Evolutionary conservation across 306 rosid genomes (phyloP), one percentile per base, ranked within the genome.

Genomic region (Nissolia schottii): DNA sequence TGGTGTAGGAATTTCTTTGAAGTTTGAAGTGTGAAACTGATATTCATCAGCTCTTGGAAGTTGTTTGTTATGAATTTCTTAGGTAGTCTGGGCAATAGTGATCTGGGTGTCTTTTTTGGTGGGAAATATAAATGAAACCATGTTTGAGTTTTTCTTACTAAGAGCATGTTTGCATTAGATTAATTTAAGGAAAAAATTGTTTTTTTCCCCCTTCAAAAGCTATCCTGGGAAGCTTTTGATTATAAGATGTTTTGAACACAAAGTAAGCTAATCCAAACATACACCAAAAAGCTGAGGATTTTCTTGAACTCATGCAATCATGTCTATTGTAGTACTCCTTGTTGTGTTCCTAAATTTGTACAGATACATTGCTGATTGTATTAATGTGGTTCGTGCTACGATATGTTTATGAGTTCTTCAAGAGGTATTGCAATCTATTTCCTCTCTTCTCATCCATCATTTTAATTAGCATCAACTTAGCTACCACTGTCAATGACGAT

Each of bases 381-480:
- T 77, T 94, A 69, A 84, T 89, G 86, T 87, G 97, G 89, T 94
- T 89, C 65, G 74, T 94, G 34, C 37, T 84, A 0, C 84, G 91
- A 76, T 82, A 79, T 29, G 49, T 62, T 4, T 40, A 83, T 29
- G 88, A 74, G 75, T 73, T 87, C 81, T 74, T 78, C 81, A 86
- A 79, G 82, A 89, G 97, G 98, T 94, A 77, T 1, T 35, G 3
- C 48, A 31, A 10, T 51, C 59, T 13, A 14, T 38, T 43, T 63
- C 27, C 56, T 6, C 73, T 38, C 46, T 46, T 72, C 16, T 78
- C 59, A 59, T 43, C 34, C 41, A 31, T 78, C 7, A 40, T 41
- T 38, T 78, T n/a, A 31, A 13, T 19, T 59, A 45, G 13, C 7
- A 1, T 3, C 13, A 15, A n/a, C 5, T 45, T 45, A 15, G 1